Evolutionary conservation across 2,329 filamentous ascomycete species (phyloP).

Genomic region (Ampelomyces quisqualis): DNA sequence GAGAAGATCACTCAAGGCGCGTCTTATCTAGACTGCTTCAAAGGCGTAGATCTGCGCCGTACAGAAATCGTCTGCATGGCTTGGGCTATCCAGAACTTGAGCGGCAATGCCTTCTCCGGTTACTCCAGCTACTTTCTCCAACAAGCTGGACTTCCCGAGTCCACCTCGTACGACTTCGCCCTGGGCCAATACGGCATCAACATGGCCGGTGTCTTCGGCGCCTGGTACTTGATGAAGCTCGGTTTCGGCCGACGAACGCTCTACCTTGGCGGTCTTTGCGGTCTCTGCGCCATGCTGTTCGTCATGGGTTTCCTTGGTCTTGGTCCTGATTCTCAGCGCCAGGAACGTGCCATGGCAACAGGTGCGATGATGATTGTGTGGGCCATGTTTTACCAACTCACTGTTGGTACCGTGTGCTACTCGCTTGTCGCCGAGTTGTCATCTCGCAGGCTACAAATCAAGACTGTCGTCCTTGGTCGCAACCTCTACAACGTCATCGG

Average conservation of each 20-base stretch:
- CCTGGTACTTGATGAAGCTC: slow-evolving; percentile 76
- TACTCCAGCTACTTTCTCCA: slow-evolving; percentile 54
- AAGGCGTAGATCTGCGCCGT: slow-evolving; percentile 71
- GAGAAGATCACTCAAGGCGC: slow-evolving; percentile 71
- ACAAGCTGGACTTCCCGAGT: slow-evolving; percentile 48
- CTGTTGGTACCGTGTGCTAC: slow-evolving; percentile 6
- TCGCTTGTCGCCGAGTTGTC: slow-evolving; percentile 7
- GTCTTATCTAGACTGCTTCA: slow-evolving; percentile 81
- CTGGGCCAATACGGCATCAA: slow-evolving; percentile 65
- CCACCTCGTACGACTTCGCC: slow-evolving; percentile 49
- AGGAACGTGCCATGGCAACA: slow-evolving; percentile 69
- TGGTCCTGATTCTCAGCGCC: slow-evolving; percentile 61
- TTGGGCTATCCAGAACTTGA: slow-evolving; percentile 53
- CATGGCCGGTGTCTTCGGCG: slow-evolving; percentile 77
- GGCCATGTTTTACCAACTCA: slow-evolving; percentile 9
- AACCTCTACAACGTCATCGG: slow-evolving; percentile 75
- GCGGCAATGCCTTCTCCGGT: slow-evolving; percentile 50
- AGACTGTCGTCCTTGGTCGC: slow-evolving; percentile 84
- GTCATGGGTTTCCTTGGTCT: slow-evolving; percentile 82
- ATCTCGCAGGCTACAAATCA: slow-evolving; percentile 61
- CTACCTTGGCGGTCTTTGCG: slow-evolving; percentile 70
- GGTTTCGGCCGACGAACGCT: slow-evolving; percentile 74
- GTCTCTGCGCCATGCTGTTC: slow-evolving; percentile 74
- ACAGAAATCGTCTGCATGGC: slow-evolving; percentile 68
- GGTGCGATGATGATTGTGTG: slow-evolving; percentile 72